Evolutionary conservation across 2,329 filamentous ascomycete species (phyloP).

Genomic region (Sphaerulina vaccinii): DNA sequence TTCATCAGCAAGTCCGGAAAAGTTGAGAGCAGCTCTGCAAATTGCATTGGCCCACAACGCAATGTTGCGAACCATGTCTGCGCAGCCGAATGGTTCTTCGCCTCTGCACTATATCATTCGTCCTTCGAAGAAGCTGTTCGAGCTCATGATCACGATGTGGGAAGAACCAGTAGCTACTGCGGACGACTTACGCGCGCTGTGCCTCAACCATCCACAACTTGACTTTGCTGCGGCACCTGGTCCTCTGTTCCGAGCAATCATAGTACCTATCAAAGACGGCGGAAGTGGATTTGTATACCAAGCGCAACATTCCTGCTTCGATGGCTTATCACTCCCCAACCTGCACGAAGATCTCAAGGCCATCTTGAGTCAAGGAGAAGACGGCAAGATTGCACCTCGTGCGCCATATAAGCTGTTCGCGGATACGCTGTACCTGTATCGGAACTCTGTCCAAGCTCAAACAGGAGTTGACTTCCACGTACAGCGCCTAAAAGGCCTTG

Average conservation of each 20-base stretch:
- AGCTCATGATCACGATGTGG: not conserved
- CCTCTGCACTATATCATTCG: slow-evolving; percentile 13
- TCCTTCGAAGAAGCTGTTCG: slow-evolving; percentile 1
- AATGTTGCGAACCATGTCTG: slow-evolving; percentile 11
- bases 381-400: not conserved
- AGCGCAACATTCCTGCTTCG: slow-evolving; percentile 18
- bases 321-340: slow-evolving; percentile 6
- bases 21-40: slow-evolving; percentile 6
- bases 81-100: not conserved
- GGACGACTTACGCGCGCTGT: slow-evolving; percentile 9
- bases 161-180: slow-evolving; percentile 2
- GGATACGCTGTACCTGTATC: slow-evolving; percentile 4
- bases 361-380: not conserved
- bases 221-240: slow-evolving; percentile 17
- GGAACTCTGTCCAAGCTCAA: slow-evolving; percentile 1
- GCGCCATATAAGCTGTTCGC: slow-evolving; percentile 16
- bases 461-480: slow-evolving; percentile 8
- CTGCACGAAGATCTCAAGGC: slow-evolving; percentile 10
- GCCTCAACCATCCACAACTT: slow-evolving; percentile 6
- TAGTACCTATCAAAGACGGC: slow-evolving; percentile 10
- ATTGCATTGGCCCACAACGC: slow-evolving; percentile 7
- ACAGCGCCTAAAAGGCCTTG: slow-evolving; percentile 8
- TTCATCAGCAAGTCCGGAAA: not conserved
- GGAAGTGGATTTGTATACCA: slow-evolving; percentile 10
- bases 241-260: slow-evolving; percentile 10